Evolutionary conservation across 2,329 filamentous ascomycete species (phyloP).

Genomic region (Clonostachys rosea): DNA sequence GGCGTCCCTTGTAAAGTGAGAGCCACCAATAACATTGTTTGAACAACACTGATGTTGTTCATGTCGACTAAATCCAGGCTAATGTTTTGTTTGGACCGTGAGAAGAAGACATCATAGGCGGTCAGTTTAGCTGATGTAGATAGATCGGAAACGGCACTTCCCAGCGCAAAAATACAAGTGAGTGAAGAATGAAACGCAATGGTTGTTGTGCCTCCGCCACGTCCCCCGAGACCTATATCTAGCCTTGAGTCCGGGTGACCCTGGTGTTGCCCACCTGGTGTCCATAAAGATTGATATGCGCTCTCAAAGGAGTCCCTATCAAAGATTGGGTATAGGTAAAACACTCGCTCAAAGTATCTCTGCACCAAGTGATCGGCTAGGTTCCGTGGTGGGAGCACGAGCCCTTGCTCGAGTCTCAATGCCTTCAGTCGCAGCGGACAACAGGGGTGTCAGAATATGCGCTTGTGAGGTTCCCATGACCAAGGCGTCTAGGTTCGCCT

Average conservation of each 20-base stretch:
- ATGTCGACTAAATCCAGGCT: slow-evolving; percentile 23
- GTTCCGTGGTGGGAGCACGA: slow-evolving; percentile 28
- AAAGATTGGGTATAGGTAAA: slow-evolving; percentile 37
- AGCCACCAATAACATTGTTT: slow-evolving; percentile 29
- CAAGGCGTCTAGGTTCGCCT: too few relatives aligned
- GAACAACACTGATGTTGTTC: slow-evolving; percentile 29
- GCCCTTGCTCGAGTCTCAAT: slow-evolving; percentile 5
- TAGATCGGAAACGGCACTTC: slow-evolving; percentile 28
- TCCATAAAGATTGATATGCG: slow-evolving; percentile 32
- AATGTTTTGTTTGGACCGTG: slow-evolving; percentile 21
- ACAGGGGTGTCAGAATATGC: slow-evolving; percentile 2
- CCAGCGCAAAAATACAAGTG: slow-evolving; percentile 35
- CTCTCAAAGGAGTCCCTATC: slow-evolving; percentile 31
- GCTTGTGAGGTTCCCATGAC: not conserved
- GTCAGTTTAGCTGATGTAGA: slow-evolving; percentile 9
- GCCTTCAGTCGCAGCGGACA: slow-evolving; percentile 2
- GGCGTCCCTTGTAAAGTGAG: slow-evolving; percentile 32
- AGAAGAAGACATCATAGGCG: slow-evolving; percentile 20
- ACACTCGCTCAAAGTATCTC: slow-evolving; percentile 29
- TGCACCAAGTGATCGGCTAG: slow-evolving; percentile 33
- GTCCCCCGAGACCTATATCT: not conserved
- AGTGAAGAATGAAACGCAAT: slow-evolving; percentile 14
- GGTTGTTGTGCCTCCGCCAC: not conserved
- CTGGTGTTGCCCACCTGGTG: slow-evolving; percentile 5
- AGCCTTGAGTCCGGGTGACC: not conserved